A percentile compares a stretch with the other conserved stretches of the same genome.
Conservation (phyloP, 768 basidiomycete genomes). For the Lentinula guzmanii region DNA sequence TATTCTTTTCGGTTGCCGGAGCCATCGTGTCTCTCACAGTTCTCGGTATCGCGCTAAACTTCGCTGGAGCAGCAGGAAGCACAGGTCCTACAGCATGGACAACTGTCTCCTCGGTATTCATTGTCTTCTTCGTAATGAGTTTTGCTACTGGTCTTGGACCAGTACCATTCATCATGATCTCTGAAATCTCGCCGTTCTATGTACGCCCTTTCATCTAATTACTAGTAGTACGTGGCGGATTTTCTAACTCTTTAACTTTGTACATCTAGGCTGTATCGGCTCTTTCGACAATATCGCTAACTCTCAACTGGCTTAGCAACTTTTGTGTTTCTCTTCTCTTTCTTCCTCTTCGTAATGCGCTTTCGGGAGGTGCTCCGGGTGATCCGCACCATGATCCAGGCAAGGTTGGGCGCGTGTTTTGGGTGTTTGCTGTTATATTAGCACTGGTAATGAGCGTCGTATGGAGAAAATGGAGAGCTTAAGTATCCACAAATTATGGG, state of each 20-base stretch:
- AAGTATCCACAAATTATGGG: background rate
- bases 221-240: background rate
- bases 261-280: conserved; percentile 65
- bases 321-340: conserved; percentile 83
- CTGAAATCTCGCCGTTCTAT: conserved; percentile 79
- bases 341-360: conserved; percentile 71
- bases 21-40: conserved; percentile 59
- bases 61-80: conserved; percentile 1
- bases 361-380: conserved; percentile 50
- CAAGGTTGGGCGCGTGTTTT: conserved; percentile 88
- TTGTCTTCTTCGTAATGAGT: conserved; percentile 77
- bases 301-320: conserved; percentile 77
- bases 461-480: background rate
- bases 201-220: conserved; percentile 34
- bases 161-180: conserved; percentile 87
- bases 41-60: conserved; percentile 67
- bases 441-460: conserved; percentile 10
- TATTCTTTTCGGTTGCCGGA: conserved; percentile 62
- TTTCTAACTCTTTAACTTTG: background rate
- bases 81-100: conserved; percentile 34
- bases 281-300: conserved; percentile 68
- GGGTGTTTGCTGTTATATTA: conserved; percentile 66
- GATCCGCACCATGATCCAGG: conserved; percentile 23
- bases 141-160: conserved; percentile 91
- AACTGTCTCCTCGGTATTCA: conserved; percentile 63